Conservation (phyloP, 1,284 basidiomycete genomes). For the Phellinidium pouzarii region DNA sequence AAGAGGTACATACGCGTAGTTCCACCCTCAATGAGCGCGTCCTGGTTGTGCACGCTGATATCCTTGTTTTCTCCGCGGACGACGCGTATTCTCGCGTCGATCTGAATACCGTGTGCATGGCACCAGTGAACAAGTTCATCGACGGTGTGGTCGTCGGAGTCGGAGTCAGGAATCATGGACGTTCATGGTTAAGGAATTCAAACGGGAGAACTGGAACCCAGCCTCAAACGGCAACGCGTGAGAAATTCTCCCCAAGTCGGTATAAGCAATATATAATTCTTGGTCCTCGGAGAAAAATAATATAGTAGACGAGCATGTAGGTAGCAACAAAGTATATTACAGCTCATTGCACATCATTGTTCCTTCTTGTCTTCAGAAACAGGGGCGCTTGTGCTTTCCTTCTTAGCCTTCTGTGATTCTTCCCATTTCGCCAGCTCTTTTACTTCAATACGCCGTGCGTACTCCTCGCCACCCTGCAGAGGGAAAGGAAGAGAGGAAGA, state of each 20-base stretch:
- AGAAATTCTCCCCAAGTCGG: neutral
- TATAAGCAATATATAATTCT: neutral
- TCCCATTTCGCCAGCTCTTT: slow-evolving; percentile 48
- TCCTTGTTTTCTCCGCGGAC: slow-evolving; percentile 13
- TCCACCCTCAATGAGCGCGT: slow-evolving; percentile 13
- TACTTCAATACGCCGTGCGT: slow-evolving; percentile 63
- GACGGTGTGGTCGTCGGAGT: slow-evolving; percentile 7
- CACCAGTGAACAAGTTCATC: slow-evolving; percentile 15
- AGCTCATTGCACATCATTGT: slow-evolving; percentile 20
- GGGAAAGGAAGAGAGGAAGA: slow-evolving; percentile 23
- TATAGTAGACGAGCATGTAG: neutral
- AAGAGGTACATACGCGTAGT: slow-evolving; percentile 14
- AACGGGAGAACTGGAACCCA: neutral
- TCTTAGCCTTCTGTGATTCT: slow-evolving; percentile 24
- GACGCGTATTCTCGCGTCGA: slow-evolving; percentile 17
- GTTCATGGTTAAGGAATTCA: neutral
- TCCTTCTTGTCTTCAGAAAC: slow-evolving; percentile 29
- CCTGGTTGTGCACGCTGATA: slow-evolving; percentile 12
- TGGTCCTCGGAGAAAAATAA: neutral
- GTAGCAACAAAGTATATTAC: neutral
- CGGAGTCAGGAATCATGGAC: slow-evolving; percentile 6
- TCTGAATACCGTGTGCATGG: slow-evolving; percentile 8
- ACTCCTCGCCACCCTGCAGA: slow-evolving; percentile 80
- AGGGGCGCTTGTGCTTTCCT: slow-evolving; percentile 12
- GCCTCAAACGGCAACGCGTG: too few species aligned